phyloP scores from a whole-genome alignment of 1,284 basidiomycete species.

The Retiboletus flavoniger region DNA sequence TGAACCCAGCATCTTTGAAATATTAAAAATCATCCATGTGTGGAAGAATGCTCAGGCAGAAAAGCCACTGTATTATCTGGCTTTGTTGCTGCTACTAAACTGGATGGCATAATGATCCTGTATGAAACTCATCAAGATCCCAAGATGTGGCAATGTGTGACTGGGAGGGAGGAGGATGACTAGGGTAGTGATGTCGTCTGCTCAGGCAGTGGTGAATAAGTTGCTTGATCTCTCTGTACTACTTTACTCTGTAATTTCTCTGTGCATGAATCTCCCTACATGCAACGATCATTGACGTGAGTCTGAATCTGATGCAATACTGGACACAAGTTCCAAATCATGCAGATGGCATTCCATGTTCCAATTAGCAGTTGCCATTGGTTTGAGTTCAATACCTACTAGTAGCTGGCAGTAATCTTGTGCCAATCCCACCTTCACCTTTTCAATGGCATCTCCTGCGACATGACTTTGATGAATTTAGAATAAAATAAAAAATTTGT shows the following conservation, averaged over 20 bases:
- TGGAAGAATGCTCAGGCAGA: conserved; percentile 71
- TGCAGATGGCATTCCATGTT: background rate
- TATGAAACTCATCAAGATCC: conserved; percentile 8
- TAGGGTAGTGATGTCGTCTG: conserved; percentile 44
- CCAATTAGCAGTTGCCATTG: too few species aligned
- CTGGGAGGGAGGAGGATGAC: conserved; percentile 26
- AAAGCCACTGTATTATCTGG: conserved; percentile 41
- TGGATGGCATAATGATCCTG: conserved; percentile 15
- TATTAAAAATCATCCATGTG: conserved; percentile 89
- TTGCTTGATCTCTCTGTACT: background rate
- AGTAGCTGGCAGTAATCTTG: background rate
- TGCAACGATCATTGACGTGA: background rate
- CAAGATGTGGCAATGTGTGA: conserved; percentile 20
- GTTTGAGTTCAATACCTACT: background rate
- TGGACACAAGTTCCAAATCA: background rate
- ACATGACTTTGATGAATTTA: conserved; percentile 45
- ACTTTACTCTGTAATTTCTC: background rate
- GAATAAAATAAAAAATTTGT: too few species aligned
- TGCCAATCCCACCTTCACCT: background rate
- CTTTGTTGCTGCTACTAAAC: conserved; percentile 42
- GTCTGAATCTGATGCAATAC: too few species aligned
- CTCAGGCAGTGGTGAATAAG: conserved; percentile 41
- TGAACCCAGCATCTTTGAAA: conserved; percentile 92
- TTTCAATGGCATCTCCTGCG: conserved; percentile 14
- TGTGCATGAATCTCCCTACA: background rate